Base-by-base conservation (phyloP, 352 stramenopile species). In the Globisporangium radiosum region DNA sequence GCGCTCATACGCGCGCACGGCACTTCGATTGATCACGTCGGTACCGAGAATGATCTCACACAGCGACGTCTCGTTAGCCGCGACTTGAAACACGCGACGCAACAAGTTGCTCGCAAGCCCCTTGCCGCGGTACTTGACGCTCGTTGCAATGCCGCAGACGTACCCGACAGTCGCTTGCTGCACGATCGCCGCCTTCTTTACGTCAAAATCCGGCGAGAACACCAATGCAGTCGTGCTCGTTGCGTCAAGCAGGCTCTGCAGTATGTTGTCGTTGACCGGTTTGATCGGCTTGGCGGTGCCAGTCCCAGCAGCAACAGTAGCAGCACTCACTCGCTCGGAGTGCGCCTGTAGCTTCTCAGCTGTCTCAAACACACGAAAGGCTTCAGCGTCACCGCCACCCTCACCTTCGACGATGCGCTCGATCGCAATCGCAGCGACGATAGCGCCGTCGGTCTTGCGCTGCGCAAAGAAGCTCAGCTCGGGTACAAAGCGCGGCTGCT, bases 391-490 rank as follows among this genome's bases (percentile, higher is more conserved):
- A 0, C 33, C 44, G 15, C 54, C 43, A 4, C 36, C 54, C 38
- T 59, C 54, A 3, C 54, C 54, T 2, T 39, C 54, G 14, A 59
- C 44, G 25, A 59, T 9, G 44, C 45, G 36, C 45, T 59, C 54
- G 36, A 53, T 15, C 45, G n/a, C 44, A 8, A 59, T 25, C 9
- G 36, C 54, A 38, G 54, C 54, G 15, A 59, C 44, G 9, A 9
- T 3, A 7, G 56, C 50, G 8, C 17, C 33, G 0, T 25, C 14
- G n/a, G 57, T 44, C 7, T 25, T 54, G 36, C 63, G 13, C 51
- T 56, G 64, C 17, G 56, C 52, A 1, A 63, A 47, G 13, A 64
- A 70, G 45, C 51, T 67, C 5, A 70, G 47, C 39, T 70, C 64
- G 0, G 64, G 40, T 0, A 51, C 64, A 7, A 70, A 61, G 1